Base-by-base conservation (phyloP, 352 stramenopile species). In the Phytophthora megakarya region DNA sequence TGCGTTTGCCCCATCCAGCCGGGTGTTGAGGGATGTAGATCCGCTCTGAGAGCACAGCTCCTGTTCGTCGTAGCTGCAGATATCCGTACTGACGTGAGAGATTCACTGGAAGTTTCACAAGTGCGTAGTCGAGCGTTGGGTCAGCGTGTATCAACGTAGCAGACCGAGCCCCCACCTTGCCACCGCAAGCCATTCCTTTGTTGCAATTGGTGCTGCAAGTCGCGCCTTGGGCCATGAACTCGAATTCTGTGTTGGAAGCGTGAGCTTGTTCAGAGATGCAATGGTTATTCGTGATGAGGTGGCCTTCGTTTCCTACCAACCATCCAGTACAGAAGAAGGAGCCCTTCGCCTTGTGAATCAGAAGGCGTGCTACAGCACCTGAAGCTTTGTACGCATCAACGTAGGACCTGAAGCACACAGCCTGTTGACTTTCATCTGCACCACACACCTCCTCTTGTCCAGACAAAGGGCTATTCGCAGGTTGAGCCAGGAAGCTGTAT, bases 281-380 rank as follows among this genome's bases (percentile, higher is more conserved):
- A 64, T 93, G 86, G 48, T 92, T 55, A 72, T 94, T 94, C 3
- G 86, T 93, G 37, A 94, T 65, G 35, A 91, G 32, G 63, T 94
- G 84, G 28, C 82, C 84, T 57, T 92, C 80, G 35, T 66, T 83
- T 28, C 86, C 86, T 2, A 92, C n/a, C 10, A 93, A 53, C 80
- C 78, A 94, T 19, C 86, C 84, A 15, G 80, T 92, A 55, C 86
- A 94, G 55, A 89, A 90, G 61, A 70, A 87, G 11, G 76, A 84
- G 1, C 72, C 66, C 16, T 37, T 57, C 26, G 50, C 50, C 55
- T 90, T 90, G 72, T 90, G 78, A 25, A 89, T 90, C 4, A 89
- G 62, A 43, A 94, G 53, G 6, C 86, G 80, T 0, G 75, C 65
- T 16, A 92, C 73, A 8, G 86, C 72, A n/a, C 72, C 57, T 10